Evolutionary conservation across 1,284 basidiomycete species (phyloP).

Genomic region (Agroathelia rolfsii): DNA sequence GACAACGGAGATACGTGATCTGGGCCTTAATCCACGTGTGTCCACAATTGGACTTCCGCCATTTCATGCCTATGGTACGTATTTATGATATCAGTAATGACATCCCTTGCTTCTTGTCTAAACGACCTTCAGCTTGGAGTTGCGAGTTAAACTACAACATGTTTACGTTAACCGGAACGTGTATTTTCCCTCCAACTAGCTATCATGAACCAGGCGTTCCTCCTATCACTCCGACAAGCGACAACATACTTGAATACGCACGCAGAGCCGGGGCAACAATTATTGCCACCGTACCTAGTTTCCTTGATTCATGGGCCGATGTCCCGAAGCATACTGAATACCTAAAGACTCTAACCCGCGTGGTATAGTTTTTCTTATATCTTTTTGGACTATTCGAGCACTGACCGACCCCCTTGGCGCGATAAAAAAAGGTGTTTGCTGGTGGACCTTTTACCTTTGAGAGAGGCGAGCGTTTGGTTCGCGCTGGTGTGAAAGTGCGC

Average conservation of each 20-base stretch:
- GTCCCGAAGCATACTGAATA: constrained; percentile 7
- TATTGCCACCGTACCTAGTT: constrained; percentile 11
- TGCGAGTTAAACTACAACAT: too few relatives aligned
- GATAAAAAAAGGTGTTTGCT: constrained; percentile 14
- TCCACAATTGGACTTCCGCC: constrained; percentile 1
- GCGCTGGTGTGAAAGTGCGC: constrained; percentile 13
- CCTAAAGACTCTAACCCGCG: constrained; percentile 8
- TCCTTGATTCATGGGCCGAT: constrained; percentile 10
- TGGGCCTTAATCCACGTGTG: too few relatives aligned
- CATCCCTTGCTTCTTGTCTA: too few relatives aligned
- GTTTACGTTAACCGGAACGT: too few relatives aligned
- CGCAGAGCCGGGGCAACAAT: constrained; percentile 4
- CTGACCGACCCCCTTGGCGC: too few relatives aligned
- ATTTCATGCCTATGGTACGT: constrained; percentile 6
- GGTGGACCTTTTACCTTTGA: constrained; percentile 15
- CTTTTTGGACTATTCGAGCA: too few relatives aligned
- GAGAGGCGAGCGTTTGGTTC: constrained; percentile 14
- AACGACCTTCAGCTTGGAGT: too few relatives aligned
- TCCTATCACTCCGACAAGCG: constrained; percentile 14
- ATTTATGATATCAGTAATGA: too few relatives aligned
- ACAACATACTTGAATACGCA: constrained; percentile 12
- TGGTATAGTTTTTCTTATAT: constrained; percentile 15
- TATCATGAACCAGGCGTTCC: constrained; percentile 1
- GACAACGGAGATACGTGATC: too few relatives aligned
- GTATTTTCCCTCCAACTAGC: constrained; percentile 13